Evolutionary conservation across 108 stramenopile genomes (phyloP), one percentile per base, ranked within the genome.

Genomic region (Skeletonema costatum): DNA sequence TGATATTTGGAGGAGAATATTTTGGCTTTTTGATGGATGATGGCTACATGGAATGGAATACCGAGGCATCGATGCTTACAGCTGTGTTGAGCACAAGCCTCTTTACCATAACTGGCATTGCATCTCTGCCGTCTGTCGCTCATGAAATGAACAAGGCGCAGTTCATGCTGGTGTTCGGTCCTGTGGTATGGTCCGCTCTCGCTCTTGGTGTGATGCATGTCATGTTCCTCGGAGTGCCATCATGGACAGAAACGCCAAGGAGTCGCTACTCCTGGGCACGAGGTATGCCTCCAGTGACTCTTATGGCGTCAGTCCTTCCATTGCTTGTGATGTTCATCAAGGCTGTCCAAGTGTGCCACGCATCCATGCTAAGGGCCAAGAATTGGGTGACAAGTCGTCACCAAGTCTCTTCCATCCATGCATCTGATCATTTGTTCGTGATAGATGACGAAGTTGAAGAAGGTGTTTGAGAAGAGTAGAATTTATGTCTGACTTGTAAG

Each of bases 101-200:
- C 1, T 78, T 58, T 30, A 42, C 21, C n/a, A 58, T 78, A 5
- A 59, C 39, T 46, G 77, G 77, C n/a, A 73, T 78, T 35, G 71
- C 72, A 38, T 51, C 44, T 12, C 35, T 78, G 11, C 77, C 77
- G 2, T 58, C 53, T n/a, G 77, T 78, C 7, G 65, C 32, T n/a
- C 13, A 66, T 16, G 71, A 72, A 6, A 78, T 78, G 77, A 73
- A 66, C 60, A 78, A 73, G 35, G 64, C 64, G 3, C 77, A 78
- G 25, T 74, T 35, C 3, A 17, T 3, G 29, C 50, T 73, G 11
- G 65, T 78, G 1, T 73, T 73, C 33, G 77, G 77, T 19, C 64
- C 77, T 3, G 64, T 78, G 21, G 77, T 73, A 5, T 78, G 77
- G 77, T 46, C 29, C 4, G 77, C 77, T 3, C 39, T 78, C 12